Base-by-base conservation (phyloP, 2,329 filamentous ascomycete genomes). In the Penicillium hesseltinei region DNA sequence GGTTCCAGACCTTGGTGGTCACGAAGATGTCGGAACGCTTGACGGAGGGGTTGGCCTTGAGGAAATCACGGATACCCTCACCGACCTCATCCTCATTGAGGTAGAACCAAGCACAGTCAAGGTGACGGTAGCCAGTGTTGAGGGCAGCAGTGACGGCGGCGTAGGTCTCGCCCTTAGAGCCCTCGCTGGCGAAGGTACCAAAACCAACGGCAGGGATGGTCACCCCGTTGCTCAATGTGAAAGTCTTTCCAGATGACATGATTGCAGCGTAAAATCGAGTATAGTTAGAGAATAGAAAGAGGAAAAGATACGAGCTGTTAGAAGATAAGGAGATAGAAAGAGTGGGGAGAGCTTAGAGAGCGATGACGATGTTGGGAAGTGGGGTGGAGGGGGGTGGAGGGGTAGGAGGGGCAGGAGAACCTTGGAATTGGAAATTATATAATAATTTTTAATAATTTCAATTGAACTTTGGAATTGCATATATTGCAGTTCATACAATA, bases 111-210 rank as follows among this genome's bases (percentile, higher is more conserved):
- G 82, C 82, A 66, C 80, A 82, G 68, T 84, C 82, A 25, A 84
- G 71, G 69, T 83, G 81, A 57, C 82, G 74, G 70, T 84, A 84
- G 40, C 82, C 82, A 48, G 71, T 72, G 54, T 76, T 69, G 42
- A 84, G 75, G 17, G 82, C 82, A 68, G 79, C 78, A 17, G 72
- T 71, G 54, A 80, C 78, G 36, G 80, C 80, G 56, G 76, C 78
- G 77, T 86, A 85, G 44, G 82, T 82, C 75, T 85, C 82, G 39
- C 83, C 83, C 63, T 78, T 77, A 60, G 78, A 70, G 56, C 85
- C 87, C 75, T 90, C 87, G 72, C 82, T 88, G 71, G 84, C 82
- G 68, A 87, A 88, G 64, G 85, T 88, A 64, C 85, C 85, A 66
- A 88, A 88, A 27, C 85, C 85, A 33, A 88, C 75, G 47, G 79